Conservation (phyloP, 352 stramenopile species). For the Phytophthora macrochlamydospora region DNA sequence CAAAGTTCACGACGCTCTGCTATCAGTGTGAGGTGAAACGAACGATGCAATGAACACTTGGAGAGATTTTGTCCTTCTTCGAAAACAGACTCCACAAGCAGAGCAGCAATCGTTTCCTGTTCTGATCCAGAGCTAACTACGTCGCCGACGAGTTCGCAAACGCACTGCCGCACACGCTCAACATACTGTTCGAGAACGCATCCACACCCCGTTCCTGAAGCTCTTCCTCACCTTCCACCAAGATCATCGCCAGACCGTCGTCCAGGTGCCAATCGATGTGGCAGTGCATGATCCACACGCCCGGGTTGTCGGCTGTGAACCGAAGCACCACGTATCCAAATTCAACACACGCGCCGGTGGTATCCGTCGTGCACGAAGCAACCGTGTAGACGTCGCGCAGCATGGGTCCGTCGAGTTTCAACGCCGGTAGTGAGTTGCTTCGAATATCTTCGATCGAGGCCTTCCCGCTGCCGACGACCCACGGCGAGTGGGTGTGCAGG, state of each 20-base stretch:
- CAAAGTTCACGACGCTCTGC: too few species aligned
- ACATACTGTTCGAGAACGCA: constrained; percentile 26
- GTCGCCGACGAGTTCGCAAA: not conserved
- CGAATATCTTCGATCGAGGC: constrained; percentile 28
- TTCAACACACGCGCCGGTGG: constrained; percentile 20
- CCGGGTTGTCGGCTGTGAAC: constrained; percentile 40
- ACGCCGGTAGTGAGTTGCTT: constrained; percentile 17
- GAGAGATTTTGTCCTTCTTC: too few species aligned
- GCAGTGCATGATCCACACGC: constrained; percentile 49
- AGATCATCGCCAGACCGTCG: constrained; percentile 31
- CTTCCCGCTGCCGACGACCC: constrained; percentile 28
- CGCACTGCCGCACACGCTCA: constrained; percentile 22
- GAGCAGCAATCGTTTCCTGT: too few species aligned
- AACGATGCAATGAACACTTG: too few species aligned
- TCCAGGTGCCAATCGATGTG: constrained; percentile 48
- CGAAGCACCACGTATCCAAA: constrained; percentile 40
- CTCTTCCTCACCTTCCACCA: constrained; percentile 27
- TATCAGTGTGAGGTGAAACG: too few species aligned
- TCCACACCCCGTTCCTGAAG: constrained; percentile 14
- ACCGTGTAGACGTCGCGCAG: constrained; percentile 39
- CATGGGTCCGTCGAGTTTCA: constrained; percentile 37
- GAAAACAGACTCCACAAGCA: too few species aligned
- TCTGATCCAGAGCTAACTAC: too few species aligned
- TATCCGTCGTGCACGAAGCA: constrained; percentile 25
- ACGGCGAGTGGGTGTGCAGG: constrained; percentile 41